phyloP scores from a whole-genome alignment of 768 basidiomycete genomes.

The Termitomyces sp. region DNA sequence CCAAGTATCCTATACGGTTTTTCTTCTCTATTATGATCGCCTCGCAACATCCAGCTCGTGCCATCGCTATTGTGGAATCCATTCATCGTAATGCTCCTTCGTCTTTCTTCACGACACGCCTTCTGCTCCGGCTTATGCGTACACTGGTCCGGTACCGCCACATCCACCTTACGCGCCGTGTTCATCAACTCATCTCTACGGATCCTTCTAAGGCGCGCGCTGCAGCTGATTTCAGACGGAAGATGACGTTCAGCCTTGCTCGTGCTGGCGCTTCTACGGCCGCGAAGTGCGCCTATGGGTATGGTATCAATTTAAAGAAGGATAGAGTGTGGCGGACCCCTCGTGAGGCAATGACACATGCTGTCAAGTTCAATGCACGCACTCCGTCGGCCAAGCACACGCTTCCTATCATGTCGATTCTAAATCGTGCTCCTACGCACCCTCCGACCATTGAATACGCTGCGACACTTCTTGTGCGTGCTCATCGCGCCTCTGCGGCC shows the following conservation, averaged over 20 bases:
- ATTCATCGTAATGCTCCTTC: conserved; percentile 26
- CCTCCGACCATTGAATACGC: conserved; percentile 25
- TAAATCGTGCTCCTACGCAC: conserved; percentile 19
- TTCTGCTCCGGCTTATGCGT: conserved; percentile 32
- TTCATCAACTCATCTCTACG: conserved; percentile 17
- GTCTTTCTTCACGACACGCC: conserved; percentile 32
- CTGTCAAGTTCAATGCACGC: conserved; percentile 19
- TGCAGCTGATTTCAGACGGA: conserved; percentile 23
- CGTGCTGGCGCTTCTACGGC: conserved; percentile 23
- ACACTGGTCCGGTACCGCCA: conserved; percentile 36
- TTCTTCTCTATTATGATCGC: conserved; percentile 34
- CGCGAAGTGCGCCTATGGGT: conserved; percentile 17
- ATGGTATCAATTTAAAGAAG: conserved; percentile 5
- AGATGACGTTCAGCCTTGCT: conserved; percentile 23
- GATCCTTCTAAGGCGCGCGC: conserved; percentile 14
- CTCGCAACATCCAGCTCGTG: conserved; percentile 27
- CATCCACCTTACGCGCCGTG: conserved; percentile 26
- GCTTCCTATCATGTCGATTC: conserved; percentile 17
- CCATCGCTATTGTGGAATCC: conserved; percentile 33
- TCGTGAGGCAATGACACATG: conserved; percentile 19
- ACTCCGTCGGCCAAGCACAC: conserved; percentile 12
- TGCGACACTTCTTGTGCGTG: conserved; percentile 32
- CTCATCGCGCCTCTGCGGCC: conserved; percentile 37
- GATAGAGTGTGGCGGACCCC: conserved; percentile 8
- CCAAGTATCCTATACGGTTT: conserved; percentile 43